Percentiles rank a stretch among this genome's conserved stretches.
These are phyloP conservation scores for Calonectria henricotiae DNA, from an alignment of 2,329 filamentous ascomycete genomes.

Conservation along the genomic window DNA sequence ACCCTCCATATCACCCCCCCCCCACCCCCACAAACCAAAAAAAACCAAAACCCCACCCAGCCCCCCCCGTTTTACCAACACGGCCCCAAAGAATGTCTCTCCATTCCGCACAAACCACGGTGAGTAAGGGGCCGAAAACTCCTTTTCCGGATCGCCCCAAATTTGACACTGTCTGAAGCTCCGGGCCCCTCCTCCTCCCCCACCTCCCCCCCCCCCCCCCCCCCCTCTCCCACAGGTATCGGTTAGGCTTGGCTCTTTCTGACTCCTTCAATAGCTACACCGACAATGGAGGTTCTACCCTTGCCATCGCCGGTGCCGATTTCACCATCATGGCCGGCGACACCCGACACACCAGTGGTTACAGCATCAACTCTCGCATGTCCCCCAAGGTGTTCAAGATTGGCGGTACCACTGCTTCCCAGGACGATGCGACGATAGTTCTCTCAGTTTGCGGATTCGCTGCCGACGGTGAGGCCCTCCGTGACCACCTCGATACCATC, in stretches of 20 bases:
- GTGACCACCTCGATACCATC: constrained; percentile 92
- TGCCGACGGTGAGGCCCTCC: constrained; percentile 93
- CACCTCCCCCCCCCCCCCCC: no score
- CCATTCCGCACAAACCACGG: no score
- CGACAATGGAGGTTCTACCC: constrained; percentile 96
- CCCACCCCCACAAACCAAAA: no score
- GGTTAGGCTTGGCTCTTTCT: background rate
- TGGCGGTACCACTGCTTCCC: constrained; percentile 89
- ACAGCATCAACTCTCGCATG: constrained; percentile 99
- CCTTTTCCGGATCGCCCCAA: no score
- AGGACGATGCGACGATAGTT: constrained; percentile 88
- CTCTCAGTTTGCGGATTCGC: constrained; percentile 97
- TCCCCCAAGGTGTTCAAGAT: constrained; percentile 98
- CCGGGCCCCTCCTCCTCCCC: no score
- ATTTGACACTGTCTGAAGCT: no score
- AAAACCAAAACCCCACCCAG: no score
- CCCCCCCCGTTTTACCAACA: no score
- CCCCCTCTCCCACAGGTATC: no score
- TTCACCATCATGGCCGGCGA: constrained; percentile 98
- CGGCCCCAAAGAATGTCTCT: no score
- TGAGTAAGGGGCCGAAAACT: no score
- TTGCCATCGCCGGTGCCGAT: constrained; percentile 93
- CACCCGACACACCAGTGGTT: constrained; percentile 94
- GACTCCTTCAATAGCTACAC: constrained; percentile 78
- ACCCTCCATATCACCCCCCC: no score